Conservation (phyloP, 2,329 filamentous ascomycete species). For the Aureobasidium uvarum region DNA sequence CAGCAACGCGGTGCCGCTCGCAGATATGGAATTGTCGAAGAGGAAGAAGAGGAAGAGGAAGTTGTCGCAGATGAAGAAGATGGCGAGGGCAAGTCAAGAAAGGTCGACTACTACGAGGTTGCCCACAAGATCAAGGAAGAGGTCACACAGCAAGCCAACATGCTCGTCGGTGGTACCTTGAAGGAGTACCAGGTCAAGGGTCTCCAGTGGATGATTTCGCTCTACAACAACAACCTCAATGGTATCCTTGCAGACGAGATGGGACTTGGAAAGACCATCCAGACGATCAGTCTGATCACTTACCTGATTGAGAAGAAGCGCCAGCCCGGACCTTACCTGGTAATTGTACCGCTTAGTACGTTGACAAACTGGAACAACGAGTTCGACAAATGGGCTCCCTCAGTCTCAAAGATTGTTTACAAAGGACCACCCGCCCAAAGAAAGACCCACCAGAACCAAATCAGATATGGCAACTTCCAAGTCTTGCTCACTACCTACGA, state of each 20-base stretch:
- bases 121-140: slow-evolving; percentile 95
- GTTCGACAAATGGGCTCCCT: slow-evolving; percentile 98
- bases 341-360: slow-evolving; percentile 95
- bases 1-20: slow-evolving; percentile 84
- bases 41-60: slow-evolving; percentile 51
- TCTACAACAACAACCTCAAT: slow-evolving; percentile 99
- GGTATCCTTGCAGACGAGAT: slow-evolving; percentile 98
- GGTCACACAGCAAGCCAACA: slow-evolving; percentile 75
- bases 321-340: slow-evolving; percentile 87
- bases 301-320: slow-evolving; percentile 96
- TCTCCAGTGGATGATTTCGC: slow-evolving; percentile 98
- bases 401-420: slow-evolving; percentile 84
- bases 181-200: slow-evolving; percentile 99
- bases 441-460: slow-evolving; percentile 88
- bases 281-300: slow-evolving; percentile 96
- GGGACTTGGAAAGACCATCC: slow-evolving; percentile 99
- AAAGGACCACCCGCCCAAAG: slow-evolving; percentile 88
- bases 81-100: slow-evolving; percentile 64
- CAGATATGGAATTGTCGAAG: slow-evolving; percentile 64
- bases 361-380: slow-evolving; percentile 98
- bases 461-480: slow-evolving; percentile 93
- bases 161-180: slow-evolving; percentile 84
- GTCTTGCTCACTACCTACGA: slow-evolving; percentile 97
- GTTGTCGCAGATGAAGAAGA: slow-evolving; percentile 70
- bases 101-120: slow-evolving; percentile 98